Percentiles rank a stretch among this genome's conserved stretches.
These are phyloP conservation scores for Heteromeles arbutifolia DNA, from an alignment of 306 rosid genomes.

Conservation along the genomic window DNA sequence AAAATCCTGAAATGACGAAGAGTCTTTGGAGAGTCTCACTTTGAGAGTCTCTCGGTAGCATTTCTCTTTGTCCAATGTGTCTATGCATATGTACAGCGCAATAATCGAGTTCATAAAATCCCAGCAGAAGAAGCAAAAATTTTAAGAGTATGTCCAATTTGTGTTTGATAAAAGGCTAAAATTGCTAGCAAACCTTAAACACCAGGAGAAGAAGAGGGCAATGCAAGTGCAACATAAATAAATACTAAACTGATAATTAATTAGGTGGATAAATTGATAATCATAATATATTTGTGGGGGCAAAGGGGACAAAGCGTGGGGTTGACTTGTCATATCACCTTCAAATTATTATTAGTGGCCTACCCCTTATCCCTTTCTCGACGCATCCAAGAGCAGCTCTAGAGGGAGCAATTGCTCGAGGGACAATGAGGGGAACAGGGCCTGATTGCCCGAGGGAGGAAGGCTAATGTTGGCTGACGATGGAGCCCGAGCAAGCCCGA, in stretches of 20 bases:
- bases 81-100: not conserved
- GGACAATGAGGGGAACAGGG: too few relatives aligned
- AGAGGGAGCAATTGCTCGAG: too few relatives aligned
- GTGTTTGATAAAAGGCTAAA: not conserved
- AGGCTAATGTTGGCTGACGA: too few relatives aligned
- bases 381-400: too few relatives aligned
- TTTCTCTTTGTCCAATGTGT: not conserved
- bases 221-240: not conserved
- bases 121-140: not conserved
- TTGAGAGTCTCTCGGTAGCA: too few relatives aligned
- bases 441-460: too few relatives aligned
- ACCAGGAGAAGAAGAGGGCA: not conserved
- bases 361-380: not conserved
- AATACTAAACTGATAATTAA: not conserved
- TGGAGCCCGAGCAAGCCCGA: too few relatives aligned
- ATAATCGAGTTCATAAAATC: not conserved
- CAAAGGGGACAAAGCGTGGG: conserved; percentile 40
- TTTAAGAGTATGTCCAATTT: not conserved
- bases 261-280: not conserved
- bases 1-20: too few relatives aligned
- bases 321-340: conserved; percentile 46
- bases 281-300: not conserved
- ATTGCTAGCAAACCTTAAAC: not conserved
- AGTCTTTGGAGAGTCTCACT: too few relatives aligned
- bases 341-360: conserved; percentile 6